These are phyloP conservation scores for Exophiala dermatitidis DNA, from an alignment of 2,329 filamentous ascomycete genomes.

Conservation along the genomic window DNA sequence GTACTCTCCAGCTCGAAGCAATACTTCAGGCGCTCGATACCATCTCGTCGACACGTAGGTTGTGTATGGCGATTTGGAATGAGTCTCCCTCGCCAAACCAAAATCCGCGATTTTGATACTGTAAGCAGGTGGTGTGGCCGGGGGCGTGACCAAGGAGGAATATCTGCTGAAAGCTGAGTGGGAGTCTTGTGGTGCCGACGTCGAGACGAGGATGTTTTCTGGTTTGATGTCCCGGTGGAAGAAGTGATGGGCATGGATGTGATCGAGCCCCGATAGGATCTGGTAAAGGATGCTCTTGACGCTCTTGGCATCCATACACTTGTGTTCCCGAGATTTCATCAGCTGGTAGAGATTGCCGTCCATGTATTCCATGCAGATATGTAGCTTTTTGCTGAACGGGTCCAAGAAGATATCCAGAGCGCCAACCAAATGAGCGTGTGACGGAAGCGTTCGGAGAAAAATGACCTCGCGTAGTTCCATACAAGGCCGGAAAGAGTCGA, in stretches of 20 bases:
- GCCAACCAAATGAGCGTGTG: slow-evolving; percentile 88
- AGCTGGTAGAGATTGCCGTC: slow-evolving; percentile 97
- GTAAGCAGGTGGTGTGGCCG: slow-evolving; percentile 86
- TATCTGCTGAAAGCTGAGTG: slow-evolving; percentile 84
- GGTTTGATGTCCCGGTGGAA: slow-evolving; percentile 99
- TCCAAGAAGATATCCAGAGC: slow-evolving; percentile 97
- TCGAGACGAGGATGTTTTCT: slow-evolving; percentile 95
- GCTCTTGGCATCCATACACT: slow-evolving; percentile 77
- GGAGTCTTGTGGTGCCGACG: slow-evolving; percentile 73
- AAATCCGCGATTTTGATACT: slow-evolving; percentile 99
- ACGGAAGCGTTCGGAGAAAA: slow-evolving; percentile 81
- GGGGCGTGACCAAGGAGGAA: slow-evolving; percentile 85
- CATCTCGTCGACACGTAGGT: slow-evolving; percentile 97
- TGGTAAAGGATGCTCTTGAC: slow-evolving; percentile 98
- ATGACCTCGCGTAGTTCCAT: slow-evolving; percentile 94
- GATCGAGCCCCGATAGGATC: slow-evolving; percentile 90
- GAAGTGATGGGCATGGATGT: slow-evolving; percentile 94
- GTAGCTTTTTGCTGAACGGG: slow-evolving; percentile 88
- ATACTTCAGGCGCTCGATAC: slow-evolving; percentile 89
- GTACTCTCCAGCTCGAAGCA: slow-evolving; percentile 89
- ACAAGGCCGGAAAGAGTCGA: slow-evolving; percentile 84
- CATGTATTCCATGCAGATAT: slow-evolving; percentile 99
- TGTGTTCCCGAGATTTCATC: slow-evolving; percentile 97
- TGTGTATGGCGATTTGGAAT: slow-evolving; percentile 92
- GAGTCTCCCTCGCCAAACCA: slow-evolving; percentile 91